A percentile compares a stretch with the other conserved stretches of the same genome.
Conservation (phyloP, 148 eudicot species). For the Suaeda aralocaspica region DNA sequence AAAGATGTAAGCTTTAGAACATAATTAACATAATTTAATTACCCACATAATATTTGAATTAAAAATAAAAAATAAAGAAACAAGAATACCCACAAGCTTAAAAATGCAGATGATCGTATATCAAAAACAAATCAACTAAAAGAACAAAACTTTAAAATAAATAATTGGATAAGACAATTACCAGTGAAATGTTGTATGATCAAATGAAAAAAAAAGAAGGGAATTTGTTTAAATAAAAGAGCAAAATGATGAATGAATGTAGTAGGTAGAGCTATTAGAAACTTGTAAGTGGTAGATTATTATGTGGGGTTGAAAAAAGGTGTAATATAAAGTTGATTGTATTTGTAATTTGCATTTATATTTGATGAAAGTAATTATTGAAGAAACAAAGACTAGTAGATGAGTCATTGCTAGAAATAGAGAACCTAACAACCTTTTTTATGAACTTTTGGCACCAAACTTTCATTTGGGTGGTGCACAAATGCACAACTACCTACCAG, state of each 20-base stretch:
- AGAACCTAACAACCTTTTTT: no score
- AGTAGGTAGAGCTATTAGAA: neutral
- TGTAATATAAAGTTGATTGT: neutral
- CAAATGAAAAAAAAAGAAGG: neutral
- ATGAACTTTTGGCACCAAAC: neutral
- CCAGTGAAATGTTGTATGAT: conserved; percentile 9
- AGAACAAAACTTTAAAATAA: neutral
- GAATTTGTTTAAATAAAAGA: neutral
- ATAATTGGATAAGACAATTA: neutral
- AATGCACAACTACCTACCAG: no score
- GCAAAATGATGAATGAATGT: neutral
- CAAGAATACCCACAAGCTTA: conserved; percentile 12
- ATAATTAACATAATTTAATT: conserved; percentile 1
- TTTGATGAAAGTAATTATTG: no score
- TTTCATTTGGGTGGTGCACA: neutral
- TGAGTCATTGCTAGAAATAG: neutral
- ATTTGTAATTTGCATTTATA: neutral
- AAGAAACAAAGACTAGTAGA: conserved; percentile 4
- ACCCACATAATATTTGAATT: conserved; percentile 11
- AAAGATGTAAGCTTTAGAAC: neutral
- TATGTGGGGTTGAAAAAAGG: neutral
- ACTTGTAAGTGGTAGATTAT: neutral
- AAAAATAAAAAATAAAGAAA: neutral
- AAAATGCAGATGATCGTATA: neutral
- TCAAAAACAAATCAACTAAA: neutral